These are phyloP conservation scores for Lachnellula willkommii DNA, from an alignment of 2,329 filamentous ascomycete species.

Conservation along the genomic window DNA sequence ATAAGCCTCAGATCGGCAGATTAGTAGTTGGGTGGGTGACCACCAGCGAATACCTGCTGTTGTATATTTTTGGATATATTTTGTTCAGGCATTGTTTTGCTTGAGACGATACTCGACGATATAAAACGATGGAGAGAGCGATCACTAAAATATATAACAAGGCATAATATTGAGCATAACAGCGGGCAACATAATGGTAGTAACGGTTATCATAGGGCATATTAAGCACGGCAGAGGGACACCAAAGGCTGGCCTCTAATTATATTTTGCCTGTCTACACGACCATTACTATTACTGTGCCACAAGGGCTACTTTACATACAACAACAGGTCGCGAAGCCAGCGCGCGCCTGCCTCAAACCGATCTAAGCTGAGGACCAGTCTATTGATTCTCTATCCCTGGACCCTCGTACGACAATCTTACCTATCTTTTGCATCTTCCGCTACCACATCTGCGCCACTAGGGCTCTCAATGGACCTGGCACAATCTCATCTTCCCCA, in stretches of 20 bases:
- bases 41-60: too few species aligned
- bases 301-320: conserved; percentile 11
- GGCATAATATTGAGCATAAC: conserved; percentile 15
- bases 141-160: conserved; percentile 16
- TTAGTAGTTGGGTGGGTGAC: too few species aligned
- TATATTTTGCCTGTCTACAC: conserved; percentile 15
- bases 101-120: conserved; percentile 1
- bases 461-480: not conserved
- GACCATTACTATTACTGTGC: conserved; percentile 7
- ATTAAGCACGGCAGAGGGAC: conserved; percentile 8
- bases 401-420: not conserved
- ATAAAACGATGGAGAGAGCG: conserved; percentile 10
- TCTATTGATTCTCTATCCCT: not conserved
- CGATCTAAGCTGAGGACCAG: conserved; percentile 2
- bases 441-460: not conserved
- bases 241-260: conserved; percentile 8
- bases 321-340: conserved; percentile 13
- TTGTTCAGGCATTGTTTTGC: too few species aligned
- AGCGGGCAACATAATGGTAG: conserved; percentile 9
- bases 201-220: conserved; percentile 6
- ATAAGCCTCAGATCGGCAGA: too few species aligned
- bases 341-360: conserved; percentile 4
- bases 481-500: too few species aligned
- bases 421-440: not conserved
- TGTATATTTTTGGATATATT: too few species aligned